Percentiles rank a stretch among this genome's conserved stretches.
These are phyloP conservation scores for Citrullus colocynthis DNA, from an alignment of 306 rosid genomes.

Conservation along the genomic window DNA sequence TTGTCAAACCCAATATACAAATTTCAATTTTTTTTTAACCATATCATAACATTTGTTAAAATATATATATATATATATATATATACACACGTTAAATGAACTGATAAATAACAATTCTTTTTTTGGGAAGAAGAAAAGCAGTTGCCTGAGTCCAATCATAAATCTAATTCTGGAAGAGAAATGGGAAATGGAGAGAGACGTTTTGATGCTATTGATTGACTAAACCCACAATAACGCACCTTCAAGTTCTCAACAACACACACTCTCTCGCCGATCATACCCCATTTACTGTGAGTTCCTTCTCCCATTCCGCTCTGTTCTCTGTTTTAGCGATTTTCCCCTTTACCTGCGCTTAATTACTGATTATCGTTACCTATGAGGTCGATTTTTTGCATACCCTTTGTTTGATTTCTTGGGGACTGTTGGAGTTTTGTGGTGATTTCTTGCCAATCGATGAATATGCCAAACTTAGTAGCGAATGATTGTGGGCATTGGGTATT, in stretches of 20 bases:
- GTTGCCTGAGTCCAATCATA: background rate
- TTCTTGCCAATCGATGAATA: background rate
- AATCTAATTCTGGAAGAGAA: background rate
- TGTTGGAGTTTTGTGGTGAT: background rate
- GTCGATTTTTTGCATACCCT: background rate
- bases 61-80: no score
- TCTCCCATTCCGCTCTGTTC: background rate
- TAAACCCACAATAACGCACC: background rate
- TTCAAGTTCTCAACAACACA: background rate
- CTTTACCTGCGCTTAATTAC: background rate
- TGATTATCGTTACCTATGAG: background rate
- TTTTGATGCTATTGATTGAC: background rate
- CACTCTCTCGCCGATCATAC: conserved; percentile 4
- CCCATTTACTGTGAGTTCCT: background rate
- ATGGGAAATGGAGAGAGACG: background rate
- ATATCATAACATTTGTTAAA: no score
- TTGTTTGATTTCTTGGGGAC: background rate
- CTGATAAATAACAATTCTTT: background rate
- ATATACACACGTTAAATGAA: background rate
- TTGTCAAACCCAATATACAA: background rate
- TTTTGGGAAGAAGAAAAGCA: background rate
- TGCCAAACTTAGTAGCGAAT: background rate
- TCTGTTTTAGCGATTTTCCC: background rate
- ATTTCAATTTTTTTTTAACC: no score
- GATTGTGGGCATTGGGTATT: background rate